A percentile compares a stretch with the other conserved stretches of the same genome.
These are phyloP conservation scores for Starmerella vaccinii DNA, from an alignment of 805 yeast species.

Conservation along the genomic window DNA sequence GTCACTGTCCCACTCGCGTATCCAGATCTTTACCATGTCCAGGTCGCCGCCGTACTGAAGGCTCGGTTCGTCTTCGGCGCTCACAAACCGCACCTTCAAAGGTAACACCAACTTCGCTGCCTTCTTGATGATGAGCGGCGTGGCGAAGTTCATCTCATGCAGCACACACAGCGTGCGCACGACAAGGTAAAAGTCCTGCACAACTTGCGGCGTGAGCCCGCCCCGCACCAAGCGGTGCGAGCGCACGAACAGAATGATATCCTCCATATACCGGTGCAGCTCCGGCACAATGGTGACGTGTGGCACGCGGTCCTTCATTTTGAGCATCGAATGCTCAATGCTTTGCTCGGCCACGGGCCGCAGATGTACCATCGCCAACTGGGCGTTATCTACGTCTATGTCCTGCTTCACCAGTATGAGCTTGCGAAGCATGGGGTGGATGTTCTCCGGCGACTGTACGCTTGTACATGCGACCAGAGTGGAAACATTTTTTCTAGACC, in stretches of 20 bases:
- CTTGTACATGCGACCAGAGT: constrained; percentile 14
- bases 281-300: constrained; percentile 40
- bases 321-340: neutral
- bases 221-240: constrained; percentile 44
- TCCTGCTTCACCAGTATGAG: constrained; percentile 18
- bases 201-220: constrained; percentile 43
- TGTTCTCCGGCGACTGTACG: neutral
- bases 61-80: constrained; percentile 42
- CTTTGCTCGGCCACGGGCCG: neutral
- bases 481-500: neutral
- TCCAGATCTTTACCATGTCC: constrained; percentile 34
- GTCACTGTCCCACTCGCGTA: constrained; percentile 39
- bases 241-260: constrained; percentile 43
- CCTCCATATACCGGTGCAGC: constrained; percentile 45
- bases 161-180: constrained; percentile 37
- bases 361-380: constrained; percentile 10
- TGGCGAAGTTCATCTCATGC: constrained; percentile 37
- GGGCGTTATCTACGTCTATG: constrained; percentile 8
- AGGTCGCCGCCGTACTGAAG: constrained; percentile 48
- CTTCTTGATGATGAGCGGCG: constrained; percentile 44
- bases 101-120: constrained; percentile 45
- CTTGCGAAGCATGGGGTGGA: constrained; percentile 16
- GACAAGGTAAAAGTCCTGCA: constrained; percentile 36
- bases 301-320: neutral
- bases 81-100: constrained; percentile 34